Evolutionary conservation across 176 grass and related monocot species (phyloP).

Genomic region (Oryza rufipogon): DNA sequence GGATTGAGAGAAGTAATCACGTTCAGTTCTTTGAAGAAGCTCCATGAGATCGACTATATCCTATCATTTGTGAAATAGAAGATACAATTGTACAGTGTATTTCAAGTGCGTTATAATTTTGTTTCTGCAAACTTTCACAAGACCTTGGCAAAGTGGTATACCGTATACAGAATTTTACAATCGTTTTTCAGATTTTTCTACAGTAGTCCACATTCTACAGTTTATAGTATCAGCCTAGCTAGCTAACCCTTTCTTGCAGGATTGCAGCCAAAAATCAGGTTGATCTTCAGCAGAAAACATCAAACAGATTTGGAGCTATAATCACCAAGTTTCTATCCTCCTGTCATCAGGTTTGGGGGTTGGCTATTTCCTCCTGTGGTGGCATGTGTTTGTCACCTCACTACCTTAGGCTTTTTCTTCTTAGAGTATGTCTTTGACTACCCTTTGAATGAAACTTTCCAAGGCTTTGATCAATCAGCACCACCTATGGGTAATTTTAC

Average conservation of each 20-base stretch:
- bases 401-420: no score
- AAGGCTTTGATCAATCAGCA: no score
- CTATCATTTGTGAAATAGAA: not conserved
- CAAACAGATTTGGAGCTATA: no score
- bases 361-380: no score
- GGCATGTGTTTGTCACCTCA: no score
- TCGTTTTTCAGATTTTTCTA: not conserved
- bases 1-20: slow-evolving; percentile 1
- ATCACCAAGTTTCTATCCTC: no score
- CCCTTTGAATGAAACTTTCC: no score
- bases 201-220: not conserved
- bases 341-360: no score
- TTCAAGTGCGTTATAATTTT: not conserved
- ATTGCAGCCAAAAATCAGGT: not conserved
- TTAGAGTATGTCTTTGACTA: no score
- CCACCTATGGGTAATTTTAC: no score
- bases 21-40: not conserved
- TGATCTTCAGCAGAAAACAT: not conserved
- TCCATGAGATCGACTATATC: not conserved
- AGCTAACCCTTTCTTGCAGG: not conserved
- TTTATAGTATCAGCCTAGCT: not conserved
- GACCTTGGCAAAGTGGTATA: not conserved
- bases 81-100: not conserved
- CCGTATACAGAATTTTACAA: not conserved
- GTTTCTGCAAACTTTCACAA: not conserved